Conservation (phyloP, 2,329 filamentous ascomycete species). For the Apiospora sp. region DNA sequence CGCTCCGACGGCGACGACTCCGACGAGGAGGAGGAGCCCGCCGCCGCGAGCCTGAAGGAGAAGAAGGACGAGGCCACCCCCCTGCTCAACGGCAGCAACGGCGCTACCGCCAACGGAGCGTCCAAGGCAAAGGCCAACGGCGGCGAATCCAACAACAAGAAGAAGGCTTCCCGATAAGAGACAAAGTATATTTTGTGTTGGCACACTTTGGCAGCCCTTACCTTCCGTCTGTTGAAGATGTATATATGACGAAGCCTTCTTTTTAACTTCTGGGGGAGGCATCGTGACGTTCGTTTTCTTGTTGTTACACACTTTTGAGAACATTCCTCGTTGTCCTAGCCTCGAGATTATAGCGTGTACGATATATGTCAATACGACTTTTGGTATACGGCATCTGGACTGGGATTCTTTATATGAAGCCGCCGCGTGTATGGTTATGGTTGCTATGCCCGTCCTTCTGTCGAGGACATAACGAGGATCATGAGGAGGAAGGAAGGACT, state of each 20-base stretch:
- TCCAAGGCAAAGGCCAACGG: slow-evolving; percentile 35
- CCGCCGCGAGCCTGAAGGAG: slow-evolving; percentile 31
- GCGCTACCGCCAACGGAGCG: slow-evolving; percentile 34
- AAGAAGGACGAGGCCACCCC: slow-evolving; percentile 36
- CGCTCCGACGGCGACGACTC: slow-evolving; percentile 75
- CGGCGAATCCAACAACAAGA: slow-evolving; percentile 31
- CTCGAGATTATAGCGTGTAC: background rate
- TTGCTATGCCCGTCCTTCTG: background rate
- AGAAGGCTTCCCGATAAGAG: slow-evolving; percentile 29
- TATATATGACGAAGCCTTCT: background rate
- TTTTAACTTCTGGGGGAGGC: background rate
- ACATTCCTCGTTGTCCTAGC: background rate
- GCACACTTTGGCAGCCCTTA: background rate
- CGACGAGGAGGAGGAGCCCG: slow-evolving; percentile 56
- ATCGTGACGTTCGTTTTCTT: background rate
- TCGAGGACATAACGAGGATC: background rate
- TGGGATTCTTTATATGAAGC: background rate
- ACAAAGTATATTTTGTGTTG: background rate
- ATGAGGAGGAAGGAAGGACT: slow-evolving; percentile 6
- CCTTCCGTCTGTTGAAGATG: background rate
- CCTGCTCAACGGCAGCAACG: slow-evolving; percentile 38
- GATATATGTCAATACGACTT: background rate
- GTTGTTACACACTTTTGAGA: background rate
- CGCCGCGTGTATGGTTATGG: background rate
- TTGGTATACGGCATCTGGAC: background rate